These are phyloP conservation scores for Panaeolus papilionaceus DNA, from an alignment of 768 basidiomycete species.

Conservation along the genomic window DNA sequence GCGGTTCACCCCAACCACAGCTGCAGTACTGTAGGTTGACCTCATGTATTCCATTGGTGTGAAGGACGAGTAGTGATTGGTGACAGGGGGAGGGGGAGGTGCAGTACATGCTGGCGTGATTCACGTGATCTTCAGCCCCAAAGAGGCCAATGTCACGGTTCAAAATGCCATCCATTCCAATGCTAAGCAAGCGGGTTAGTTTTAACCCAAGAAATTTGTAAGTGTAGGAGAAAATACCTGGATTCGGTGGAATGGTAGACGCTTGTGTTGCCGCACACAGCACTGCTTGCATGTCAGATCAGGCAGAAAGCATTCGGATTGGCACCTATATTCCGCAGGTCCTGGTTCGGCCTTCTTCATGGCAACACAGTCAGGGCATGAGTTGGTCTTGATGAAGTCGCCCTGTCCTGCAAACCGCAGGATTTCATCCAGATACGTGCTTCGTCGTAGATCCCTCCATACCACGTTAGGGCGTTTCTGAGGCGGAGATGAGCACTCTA, in stretches of 20 bases:
- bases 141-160: too few species aligned
- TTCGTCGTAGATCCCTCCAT: conserved; percentile 8
- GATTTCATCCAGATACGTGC: conserved; percentile 14
- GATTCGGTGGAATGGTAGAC: conserved; percentile 15
- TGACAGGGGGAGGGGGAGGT: too few species aligned
- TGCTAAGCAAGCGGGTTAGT: too few species aligned
- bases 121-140: too few species aligned
- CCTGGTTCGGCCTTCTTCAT: not conserved
- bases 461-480: conserved; percentile 18
- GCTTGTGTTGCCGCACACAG: conserved; percentile 18
- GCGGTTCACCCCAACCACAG: too few species aligned
- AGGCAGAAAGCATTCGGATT: conserved; percentile 18
- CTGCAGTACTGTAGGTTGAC: too few species aligned
- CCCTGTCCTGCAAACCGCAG: not conserved
- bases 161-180: too few species aligned
- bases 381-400: not conserved
- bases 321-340: conserved; percentile 16
- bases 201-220: too few species aligned
- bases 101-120: too few species aligned
- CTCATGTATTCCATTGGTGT: too few species aligned
- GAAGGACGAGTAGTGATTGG: too few species aligned
- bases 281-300: conserved; percentile 18
- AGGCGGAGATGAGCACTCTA: not conserved
- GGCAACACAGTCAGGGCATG: conserved; percentile 10
- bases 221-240: too few species aligned